Evolutionary conservation across 176 grass and related monocot genomes (phyloP).

Genomic region (Triticum urartu): DNA sequence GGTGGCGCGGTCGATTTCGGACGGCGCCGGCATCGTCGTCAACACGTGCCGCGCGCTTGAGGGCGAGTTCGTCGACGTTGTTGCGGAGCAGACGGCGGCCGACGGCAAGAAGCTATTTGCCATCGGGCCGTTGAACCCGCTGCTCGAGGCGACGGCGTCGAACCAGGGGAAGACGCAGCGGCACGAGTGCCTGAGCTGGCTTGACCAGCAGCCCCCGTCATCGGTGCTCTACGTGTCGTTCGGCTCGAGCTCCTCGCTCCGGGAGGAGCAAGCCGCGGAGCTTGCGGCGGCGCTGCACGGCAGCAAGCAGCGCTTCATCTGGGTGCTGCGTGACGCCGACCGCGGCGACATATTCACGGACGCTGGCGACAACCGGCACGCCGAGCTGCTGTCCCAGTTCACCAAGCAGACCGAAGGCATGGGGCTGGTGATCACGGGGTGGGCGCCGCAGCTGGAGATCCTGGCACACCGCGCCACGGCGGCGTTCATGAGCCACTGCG

Average conservation of each 20-base stretch:
- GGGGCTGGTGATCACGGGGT: conserved; percentile 34
- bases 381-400: background rate
- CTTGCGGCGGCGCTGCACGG: conserved; percentile 40
- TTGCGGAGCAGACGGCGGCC: background rate
- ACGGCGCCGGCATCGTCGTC: conserved; percentile 1
- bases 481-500: conserved; percentile 78
- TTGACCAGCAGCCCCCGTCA: conserved; percentile 51
- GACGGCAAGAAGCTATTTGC: conserved; percentile 39
- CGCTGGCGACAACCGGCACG: background rate
- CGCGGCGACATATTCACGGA: conserved; percentile 32
- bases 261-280: conserved; percentile 37
- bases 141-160: background rate
- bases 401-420: conserved; percentile 15
- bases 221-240: conserved; percentile 68
- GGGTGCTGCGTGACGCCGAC: conserved; percentile 69
- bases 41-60: conserved; percentile 49
- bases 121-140: conserved; percentile 35
- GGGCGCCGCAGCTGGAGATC: conserved; percentile 71
- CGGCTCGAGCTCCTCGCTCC: conserved; percentile 38
- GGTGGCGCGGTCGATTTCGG: background rate
- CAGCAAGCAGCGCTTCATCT: conserved; percentile 66
- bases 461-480: conserved; percentile 40
- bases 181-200: conserved; percentile 57
- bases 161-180: background rate
- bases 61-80: conserved; percentile 48